A percentile compares a stretch with the other conserved stretches of the same genome.
Conservation (phyloP, 2,329 filamentous ascomycete species). For the Pleoardoris graminearum region DNA sequence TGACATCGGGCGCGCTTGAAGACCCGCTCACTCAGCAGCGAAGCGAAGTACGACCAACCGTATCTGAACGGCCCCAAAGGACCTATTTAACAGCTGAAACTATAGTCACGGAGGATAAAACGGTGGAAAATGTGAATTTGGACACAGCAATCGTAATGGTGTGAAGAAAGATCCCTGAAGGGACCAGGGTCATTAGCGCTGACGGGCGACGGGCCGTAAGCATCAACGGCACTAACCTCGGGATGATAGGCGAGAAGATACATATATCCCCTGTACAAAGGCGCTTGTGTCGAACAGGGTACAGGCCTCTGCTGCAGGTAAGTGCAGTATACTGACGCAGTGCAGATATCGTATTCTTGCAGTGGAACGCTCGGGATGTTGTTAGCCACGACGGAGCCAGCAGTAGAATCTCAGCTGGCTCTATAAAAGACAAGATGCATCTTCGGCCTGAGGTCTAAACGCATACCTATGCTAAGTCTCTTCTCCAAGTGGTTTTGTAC, state of each 20-base stretch:
- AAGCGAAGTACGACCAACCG: no score
- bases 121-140: neutral
- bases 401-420: neutral
- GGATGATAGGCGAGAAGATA: no score
- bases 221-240: neutral
- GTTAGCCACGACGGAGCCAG: neutral
- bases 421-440: neutral
- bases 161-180: neutral
- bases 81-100: no score
- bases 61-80: no score
- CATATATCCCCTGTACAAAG: neutral
- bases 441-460: no score
- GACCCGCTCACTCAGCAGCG: no score
- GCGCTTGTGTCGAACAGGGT: neutral
- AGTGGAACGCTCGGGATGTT: neutral
- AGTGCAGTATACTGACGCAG: neutral
- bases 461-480: no score
- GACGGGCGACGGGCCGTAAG: neutral
- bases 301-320: neutral
- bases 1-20: no score
- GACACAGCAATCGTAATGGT: neutral
- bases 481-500: no score
- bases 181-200: neutral
- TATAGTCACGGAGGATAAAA: no score
- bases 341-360: neutral